Conservation (phyloP, 352 stramenopile species). For the Globisporangium spiculum region DNA sequence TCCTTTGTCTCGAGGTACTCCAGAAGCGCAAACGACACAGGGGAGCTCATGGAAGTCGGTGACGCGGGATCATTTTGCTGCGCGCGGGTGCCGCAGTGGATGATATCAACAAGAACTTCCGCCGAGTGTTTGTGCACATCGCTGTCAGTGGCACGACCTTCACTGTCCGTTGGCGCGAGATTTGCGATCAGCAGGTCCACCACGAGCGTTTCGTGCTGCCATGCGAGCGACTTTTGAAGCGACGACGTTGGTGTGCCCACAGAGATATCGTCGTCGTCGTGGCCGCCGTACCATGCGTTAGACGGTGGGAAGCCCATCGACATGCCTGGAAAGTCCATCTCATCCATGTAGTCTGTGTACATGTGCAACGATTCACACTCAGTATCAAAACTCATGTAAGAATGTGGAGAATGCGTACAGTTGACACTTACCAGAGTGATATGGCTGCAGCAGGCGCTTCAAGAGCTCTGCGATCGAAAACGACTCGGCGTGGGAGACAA, state of each 20-base stretch:
- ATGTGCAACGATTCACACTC: background rate
- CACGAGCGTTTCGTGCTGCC: conserved; percentile 70
- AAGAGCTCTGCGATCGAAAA: conserved; percentile 83
- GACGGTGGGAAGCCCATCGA: conserved; percentile 68
- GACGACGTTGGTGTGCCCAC: conserved; percentile 57
- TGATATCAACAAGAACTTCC: conserved; percentile 82
- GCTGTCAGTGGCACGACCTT: conserved; percentile 41
- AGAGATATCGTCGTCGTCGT: conserved; percentile 70
- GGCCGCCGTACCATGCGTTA: conserved; percentile 69
- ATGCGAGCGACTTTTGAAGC: conserved; percentile 67
- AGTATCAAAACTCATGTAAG: background rate
- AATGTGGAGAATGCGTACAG: background rate
- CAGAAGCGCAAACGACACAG: conserved; percentile 64
- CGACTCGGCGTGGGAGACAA: conserved; percentile 61
- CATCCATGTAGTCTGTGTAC: conserved; percentile 74
- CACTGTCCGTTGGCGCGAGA: conserved; percentile 33
- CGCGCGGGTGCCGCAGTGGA: conserved; percentile 76
- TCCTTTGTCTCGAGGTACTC: conserved; percentile 78
- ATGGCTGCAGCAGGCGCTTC: conserved; percentile 81
- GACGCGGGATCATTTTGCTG: conserved; percentile 71
- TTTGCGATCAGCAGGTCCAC: conserved; percentile 67
- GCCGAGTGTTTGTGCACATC: conserved; percentile 84
- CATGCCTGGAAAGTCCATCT: conserved; percentile 85
- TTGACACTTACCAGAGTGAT: conserved; percentile 48
- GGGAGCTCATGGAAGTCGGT: conserved; percentile 47